These are phyloP conservation scores for Sindora glabra DNA, from an alignment of 306 rosid genomes.

Conservation along the genomic window DNA sequence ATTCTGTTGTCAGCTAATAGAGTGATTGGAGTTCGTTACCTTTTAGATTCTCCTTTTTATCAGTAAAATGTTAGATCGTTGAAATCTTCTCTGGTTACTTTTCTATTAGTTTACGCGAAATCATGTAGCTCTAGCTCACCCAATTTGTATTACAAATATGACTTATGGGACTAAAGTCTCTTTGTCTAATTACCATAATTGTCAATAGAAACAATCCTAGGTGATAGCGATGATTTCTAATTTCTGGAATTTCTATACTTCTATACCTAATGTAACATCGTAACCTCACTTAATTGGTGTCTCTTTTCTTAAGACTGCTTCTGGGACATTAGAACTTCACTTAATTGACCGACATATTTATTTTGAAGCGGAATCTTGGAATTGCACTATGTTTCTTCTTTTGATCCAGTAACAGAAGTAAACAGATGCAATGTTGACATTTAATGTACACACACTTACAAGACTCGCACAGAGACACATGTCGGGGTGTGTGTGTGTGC, in stretches of 20 bases:
- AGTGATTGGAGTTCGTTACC: neutral
- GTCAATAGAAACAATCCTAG: neutral
- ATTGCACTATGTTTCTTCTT: neutral
- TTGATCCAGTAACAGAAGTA: neutral
- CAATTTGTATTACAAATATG: too few species aligned
- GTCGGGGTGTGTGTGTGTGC: too few species aligned
- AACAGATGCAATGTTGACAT: neutral
- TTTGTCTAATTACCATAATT: neutral
- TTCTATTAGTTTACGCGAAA: neutral
- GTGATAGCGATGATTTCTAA: neutral
- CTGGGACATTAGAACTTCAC: neutral
- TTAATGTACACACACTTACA: too few species aligned
- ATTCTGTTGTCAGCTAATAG: neutral
- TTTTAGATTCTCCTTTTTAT: neutral
- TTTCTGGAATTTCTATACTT: too few species aligned
- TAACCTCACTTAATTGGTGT: neutral
- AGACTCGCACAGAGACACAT: too few species aligned
- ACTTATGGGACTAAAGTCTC: too few species aligned
- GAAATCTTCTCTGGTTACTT: neutral
- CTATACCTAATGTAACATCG: too few species aligned
- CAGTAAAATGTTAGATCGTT: neutral
- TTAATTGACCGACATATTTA: neutral
- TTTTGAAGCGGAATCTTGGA: neutral
- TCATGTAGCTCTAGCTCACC: neutral
- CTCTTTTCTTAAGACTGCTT: conserved; percentile 1